Evolutionary conservation across 768 basidiomycete genomes (phyloP), one percentile per base, ranked within the genome.

Genomic region (Leccinum aurantiacum): DNA sequence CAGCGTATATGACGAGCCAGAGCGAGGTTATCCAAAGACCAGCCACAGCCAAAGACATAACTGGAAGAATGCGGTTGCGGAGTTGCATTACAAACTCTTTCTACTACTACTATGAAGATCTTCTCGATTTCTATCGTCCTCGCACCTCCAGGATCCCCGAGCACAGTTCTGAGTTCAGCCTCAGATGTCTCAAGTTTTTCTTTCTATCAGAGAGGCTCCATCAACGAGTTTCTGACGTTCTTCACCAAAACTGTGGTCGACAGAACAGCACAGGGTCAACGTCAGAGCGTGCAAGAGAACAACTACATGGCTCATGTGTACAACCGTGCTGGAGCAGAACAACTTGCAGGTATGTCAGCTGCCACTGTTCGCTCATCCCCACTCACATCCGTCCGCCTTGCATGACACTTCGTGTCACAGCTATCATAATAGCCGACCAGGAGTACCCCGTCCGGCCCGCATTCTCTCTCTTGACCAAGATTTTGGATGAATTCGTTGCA

Each of bases 371-470:
- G 22, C 48, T 44, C 10, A 37, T 53, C 51, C 41, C 27, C 19
- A 33, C 44, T 59, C 33, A 52, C 47, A 17, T 35, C 59, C 33
- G 14, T n/a, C 35, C 22, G 54, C 53, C 2, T 1, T 62, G 56
- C 66, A 54, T 33, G 52, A 54, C 31, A 46, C 10, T 58, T 41
- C 48, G 31, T 58, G 14, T 53, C 57, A 25, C 69, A 95, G 95
- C 84, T 60, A 91, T 98, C 57, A 87, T 98, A 66, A 90, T 98
- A 67, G 90, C 95, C 19, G 95, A 98, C 77, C 82, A 91, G 52
- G 97, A 98, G 73, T 99, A 99, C 75, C 97, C 96, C 56, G 91
- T 94, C 57, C 88, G 97, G 59, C 93, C 95, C 6, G 96, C 95
- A 1, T 99, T 98, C 80, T 97, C 96, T 17, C 82, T 99, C 46